Conservation (phyloP, 139 green algal genomes). For the Picochlorum sp. region DNA sequence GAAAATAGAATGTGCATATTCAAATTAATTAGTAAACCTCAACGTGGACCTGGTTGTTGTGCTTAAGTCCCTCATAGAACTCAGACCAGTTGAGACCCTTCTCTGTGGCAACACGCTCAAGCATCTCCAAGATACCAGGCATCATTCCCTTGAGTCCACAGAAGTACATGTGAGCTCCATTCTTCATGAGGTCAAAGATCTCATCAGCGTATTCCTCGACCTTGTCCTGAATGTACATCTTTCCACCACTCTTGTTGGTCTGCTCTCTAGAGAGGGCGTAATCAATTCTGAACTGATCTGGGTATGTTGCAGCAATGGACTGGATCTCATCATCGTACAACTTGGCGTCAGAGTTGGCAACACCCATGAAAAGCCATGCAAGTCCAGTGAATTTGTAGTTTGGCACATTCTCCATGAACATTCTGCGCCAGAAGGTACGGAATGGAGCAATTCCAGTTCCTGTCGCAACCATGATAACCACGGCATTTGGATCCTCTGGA, state of each 20-base stretch:
- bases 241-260: conserved; percentile 24
- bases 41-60: conserved; percentile 89
- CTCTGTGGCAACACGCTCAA: conserved; percentile 78
- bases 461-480: conserved; percentile 96
- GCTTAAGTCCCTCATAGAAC: conserved; percentile 75
- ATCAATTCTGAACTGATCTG: conserved; percentile 93
- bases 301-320: conserved; percentile 42
- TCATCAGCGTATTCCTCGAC: conserved; percentile 96
- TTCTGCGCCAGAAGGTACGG: conserved; percentile 89
- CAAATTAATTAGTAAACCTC: conserved; percentile 80
- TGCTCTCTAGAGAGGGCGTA: conserved; percentile 89
- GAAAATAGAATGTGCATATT: conserved; percentile 1
- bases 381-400: conserved; percentile 84
- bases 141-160: conserved; percentile 99
- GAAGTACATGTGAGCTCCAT: conserved; percentile 99
- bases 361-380: conserved; percentile 99
- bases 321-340: conserved; percentile 97
- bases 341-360: conserved; percentile 91
- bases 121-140: conserved; percentile 92
- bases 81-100: conserved; percentile 88
- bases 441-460: conserved; percentile 98
- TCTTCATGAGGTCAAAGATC: conserved; percentile 93
- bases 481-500: conserved; percentile 76
- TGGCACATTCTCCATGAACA: conserved; percentile 90
- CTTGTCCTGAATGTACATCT: conserved; percentile 85